Evolutionary conservation across 2,329 filamentous ascomycete genomes (phyloP).

Genomic region (Sarocladiaceae sp.): DNA sequence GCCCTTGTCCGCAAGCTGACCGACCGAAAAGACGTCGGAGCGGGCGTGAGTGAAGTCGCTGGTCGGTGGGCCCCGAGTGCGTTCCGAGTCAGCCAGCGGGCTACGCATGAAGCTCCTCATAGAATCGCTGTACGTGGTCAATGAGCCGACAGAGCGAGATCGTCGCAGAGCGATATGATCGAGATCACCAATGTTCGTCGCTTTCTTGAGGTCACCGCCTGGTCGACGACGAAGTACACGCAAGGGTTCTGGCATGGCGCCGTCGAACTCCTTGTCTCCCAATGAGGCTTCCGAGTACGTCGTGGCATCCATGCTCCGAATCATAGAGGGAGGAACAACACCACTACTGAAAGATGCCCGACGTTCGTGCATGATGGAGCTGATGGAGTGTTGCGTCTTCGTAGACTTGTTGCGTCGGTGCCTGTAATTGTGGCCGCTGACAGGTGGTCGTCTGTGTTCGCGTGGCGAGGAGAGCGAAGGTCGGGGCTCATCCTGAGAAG

Average conservation of each 20-base stretch:
- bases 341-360: conserved; percentile 59
- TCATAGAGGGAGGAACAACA: conserved; percentile 42
- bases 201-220: conserved; percentile 70
- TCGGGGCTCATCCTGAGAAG: conserved; percentile 28
- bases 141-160: conserved; percentile 55
- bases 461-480: conserved; percentile 25
- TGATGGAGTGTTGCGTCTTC: conserved; percentile 43
- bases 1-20: conserved; percentile 49
- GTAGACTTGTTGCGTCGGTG: conserved; percentile 45
- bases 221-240: conserved; percentile 67
- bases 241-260: conserved; percentile 45
- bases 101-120: conserved; percentile 51
- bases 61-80: conserved; percentile 4
- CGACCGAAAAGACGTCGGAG: conserved; percentile 51
- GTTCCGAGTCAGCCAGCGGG: conserved; percentile 21
- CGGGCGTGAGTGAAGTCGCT: conserved; percentile 21
- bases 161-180: conserved; percentile 44
- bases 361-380: conserved; percentile 49
- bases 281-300: conserved; percentile 50
- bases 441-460: conserved; percentile 22
- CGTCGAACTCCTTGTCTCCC: conserved; percentile 34
- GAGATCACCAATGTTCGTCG: conserved; percentile 59
- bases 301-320: conserved; percentile 59
- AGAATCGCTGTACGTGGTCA: conserved; percentile 58
- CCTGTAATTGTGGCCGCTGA: conserved; percentile 23